Evolutionary conservation across 2,329 filamentous ascomycete genomes (phyloP).

Genomic region (Botryotinia narcissicola): DNA sequence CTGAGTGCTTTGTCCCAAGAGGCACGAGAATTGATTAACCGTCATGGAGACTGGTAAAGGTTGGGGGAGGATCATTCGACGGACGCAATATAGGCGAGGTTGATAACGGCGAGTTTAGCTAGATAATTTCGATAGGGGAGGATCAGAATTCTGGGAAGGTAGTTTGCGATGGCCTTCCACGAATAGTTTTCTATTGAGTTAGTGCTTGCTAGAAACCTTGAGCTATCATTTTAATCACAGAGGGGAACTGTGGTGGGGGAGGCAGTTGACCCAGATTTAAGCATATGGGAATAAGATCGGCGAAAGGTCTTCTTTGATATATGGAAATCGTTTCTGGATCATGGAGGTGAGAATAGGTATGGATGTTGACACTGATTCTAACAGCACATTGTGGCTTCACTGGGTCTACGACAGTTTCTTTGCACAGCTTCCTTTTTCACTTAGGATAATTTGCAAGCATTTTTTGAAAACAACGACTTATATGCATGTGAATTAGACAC

Average conservation of each 20-base stretch:
- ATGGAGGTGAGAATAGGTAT: not conserved
- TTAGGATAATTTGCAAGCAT: not conserved
- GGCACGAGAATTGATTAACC: too few relatives aligned
- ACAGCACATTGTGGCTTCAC: not conserved
- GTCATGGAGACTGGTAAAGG: not conserved
- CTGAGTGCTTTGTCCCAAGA: not conserved
- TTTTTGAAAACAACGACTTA: not conserved
- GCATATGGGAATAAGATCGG: not conserved
- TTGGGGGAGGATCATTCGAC: not conserved
- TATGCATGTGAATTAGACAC: not conserved
- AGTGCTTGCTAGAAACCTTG: not conserved
- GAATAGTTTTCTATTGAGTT: too few relatives aligned
- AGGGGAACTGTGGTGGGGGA: too few relatives aligned
- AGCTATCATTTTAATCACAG: too few relatives aligned
- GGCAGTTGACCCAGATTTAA: fast-evolving
- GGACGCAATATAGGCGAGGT: not conserved
- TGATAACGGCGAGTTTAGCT: not conserved
- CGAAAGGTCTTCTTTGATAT: not conserved
- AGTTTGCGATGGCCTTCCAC: too few relatives aligned
- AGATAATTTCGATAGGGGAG: not conserved
- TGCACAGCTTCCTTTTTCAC: not conserved
- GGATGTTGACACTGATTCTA: not conserved
- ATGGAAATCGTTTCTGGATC: not conserved
- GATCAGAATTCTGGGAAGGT: too few relatives aligned
- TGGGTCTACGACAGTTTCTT: too few relatives aligned